Conservation (phyloP, 2,329 filamentous ascomycete genomes). For the Colletotrichum sp. region DNA sequence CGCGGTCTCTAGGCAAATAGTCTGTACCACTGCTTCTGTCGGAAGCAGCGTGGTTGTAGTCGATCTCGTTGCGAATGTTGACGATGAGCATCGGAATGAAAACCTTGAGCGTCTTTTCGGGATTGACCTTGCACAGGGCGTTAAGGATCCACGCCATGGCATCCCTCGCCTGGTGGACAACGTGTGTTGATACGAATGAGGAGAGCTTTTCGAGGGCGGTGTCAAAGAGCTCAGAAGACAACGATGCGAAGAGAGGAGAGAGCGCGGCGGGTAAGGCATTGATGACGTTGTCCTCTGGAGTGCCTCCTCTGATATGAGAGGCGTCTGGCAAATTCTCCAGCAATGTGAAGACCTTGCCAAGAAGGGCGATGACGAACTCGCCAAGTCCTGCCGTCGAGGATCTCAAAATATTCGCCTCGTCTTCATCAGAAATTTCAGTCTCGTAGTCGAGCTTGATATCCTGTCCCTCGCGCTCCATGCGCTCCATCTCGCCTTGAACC, state of each 20-base stretch:
- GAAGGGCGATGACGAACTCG: slow-evolving; percentile 88
- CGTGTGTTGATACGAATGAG: slow-evolving; percentile 89
- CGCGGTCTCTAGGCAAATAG: slow-evolving; percentile 89
- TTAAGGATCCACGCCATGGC: slow-evolving; percentile 99
- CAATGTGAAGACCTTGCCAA: slow-evolving; percentile 94
- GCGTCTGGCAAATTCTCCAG: slow-evolving; percentile 95
- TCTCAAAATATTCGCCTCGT: slow-evolving; percentile 85
- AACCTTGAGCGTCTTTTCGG: slow-evolving; percentile 88
- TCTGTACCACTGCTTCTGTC: slow-evolving; percentile 93
- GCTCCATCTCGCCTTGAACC: slow-evolving; percentile 90
- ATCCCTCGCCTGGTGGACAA: slow-evolving; percentile 95
- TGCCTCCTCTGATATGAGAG: slow-evolving; percentile 84
- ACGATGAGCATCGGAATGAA: slow-evolving; percentile 90
- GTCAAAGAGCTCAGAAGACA: slow-evolving; percentile 94
- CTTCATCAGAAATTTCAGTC: slow-evolving; percentile 80
- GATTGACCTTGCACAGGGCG: slow-evolving; percentile 92
- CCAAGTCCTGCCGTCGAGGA: slow-evolving; percentile 94
- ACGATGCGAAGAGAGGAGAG: slow-evolving; percentile 84
- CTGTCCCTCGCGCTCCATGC: slow-evolving; percentile 88
- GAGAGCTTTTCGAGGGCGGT: slow-evolving; percentile 90
- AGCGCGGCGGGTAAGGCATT: slow-evolving; percentile 93
- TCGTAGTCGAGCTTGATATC: slow-evolving; percentile 87
- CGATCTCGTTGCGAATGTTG: slow-evolving; percentile 95
- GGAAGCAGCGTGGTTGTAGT: slow-evolving; percentile 94
- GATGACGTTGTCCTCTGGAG: slow-evolving; percentile 95